Conservation (phyloP, 2,329 filamentous ascomycete species). For the Monilinia aucupariae region DNA sequence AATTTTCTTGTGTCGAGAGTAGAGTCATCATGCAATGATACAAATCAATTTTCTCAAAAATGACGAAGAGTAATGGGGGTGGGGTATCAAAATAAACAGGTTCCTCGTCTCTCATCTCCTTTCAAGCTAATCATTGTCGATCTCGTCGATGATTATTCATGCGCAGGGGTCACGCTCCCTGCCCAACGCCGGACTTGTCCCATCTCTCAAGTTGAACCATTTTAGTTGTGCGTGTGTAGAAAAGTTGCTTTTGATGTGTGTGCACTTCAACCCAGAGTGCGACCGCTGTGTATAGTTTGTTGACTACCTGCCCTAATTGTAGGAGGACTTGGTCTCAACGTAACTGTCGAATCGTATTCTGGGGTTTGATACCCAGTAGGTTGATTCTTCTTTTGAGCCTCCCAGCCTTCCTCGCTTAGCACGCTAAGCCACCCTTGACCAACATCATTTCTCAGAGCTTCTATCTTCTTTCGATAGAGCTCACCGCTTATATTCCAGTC, state of each 20-base stretch:
- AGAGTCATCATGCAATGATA: constrained; percentile 16
- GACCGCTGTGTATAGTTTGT: constrained; percentile 35
- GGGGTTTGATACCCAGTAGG: constrained; percentile 25
- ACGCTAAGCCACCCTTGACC: constrained; percentile 84
- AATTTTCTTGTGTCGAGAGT: constrained; percentile 3
- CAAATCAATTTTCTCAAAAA: constrained; percentile 15
- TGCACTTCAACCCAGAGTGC: constrained; percentile 32
- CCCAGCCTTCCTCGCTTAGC: constrained; percentile 71
- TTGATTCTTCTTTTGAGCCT: constrained; percentile 35
- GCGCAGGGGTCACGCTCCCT: neutral
- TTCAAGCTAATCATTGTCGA: neutral
- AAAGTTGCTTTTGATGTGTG: neutral
- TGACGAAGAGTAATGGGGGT: neutral
- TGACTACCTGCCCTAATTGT: constrained; percentile 33
- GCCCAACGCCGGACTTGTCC: neutral
- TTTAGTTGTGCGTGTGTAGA: neutral
- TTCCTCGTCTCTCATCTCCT: constrained; percentile 2
- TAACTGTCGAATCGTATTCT: constrained; percentile 31
- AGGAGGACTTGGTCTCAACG: constrained; percentile 31
- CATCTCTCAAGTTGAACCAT: neutral
- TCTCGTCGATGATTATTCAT: neutral
- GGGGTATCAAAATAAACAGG: constrained; percentile 20
- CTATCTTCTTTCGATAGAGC: constrained; percentile 81
- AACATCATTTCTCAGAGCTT: constrained; percentile 76
- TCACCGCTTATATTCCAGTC: constrained; percentile 68